phyloP scores from a whole-genome alignment of 805 yeast genomes.

The Candida sonorensis region DNA sequence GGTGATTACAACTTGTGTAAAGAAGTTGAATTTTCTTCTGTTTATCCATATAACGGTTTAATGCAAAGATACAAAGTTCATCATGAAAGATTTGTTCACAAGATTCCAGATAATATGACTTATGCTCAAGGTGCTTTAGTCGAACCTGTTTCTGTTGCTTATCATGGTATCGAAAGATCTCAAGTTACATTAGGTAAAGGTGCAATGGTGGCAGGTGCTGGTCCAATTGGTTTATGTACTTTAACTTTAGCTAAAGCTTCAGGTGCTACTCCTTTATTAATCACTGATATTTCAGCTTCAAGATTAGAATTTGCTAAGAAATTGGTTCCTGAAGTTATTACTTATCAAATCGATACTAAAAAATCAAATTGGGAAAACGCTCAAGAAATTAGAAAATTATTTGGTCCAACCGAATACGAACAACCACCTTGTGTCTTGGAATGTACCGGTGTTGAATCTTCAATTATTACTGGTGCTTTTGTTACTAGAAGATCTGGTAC shows the following conservation, averaged over 20 bases:
- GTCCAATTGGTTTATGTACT: constrained; percentile 51
- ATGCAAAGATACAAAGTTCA: constrained; percentile 33
- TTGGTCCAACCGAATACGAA: constrained; percentile 29
- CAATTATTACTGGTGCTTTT: constrained; percentile 40
- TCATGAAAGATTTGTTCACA: constrained; percentile 28
- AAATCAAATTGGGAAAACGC: constrained; percentile 33
- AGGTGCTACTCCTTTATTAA: constrained; percentile 46
- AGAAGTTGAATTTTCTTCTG: constrained; percentile 31
- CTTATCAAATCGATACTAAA: constrained; percentile 34
- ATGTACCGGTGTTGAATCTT: constrained; percentile 48
- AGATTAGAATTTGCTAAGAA: constrained; percentile 41
- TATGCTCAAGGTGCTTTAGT: constrained; percentile 49
- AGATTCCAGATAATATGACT: constrained; percentile 35
- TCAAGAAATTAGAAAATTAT: constrained; percentile 27
- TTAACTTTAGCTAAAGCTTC: constrained; percentile 42
- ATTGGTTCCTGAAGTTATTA: constrained; percentile 38
- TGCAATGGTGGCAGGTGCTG: constrained; percentile 45
- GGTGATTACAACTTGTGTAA: constrained; percentile 37
- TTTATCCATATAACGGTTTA: constrained; percentile 32
- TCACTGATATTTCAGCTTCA: constrained; percentile 39
- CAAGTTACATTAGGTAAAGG: constrained; percentile 42
- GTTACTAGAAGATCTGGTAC: constrained; percentile 41
- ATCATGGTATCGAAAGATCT: constrained; percentile 44
- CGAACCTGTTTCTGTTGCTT: constrained; percentile 49
- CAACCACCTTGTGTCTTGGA: constrained; percentile 41